A percentile compares a stretch with the other conserved stretches of the same genome.
Conservation (phyloP, 2,329 filamentous ascomycete genomes). For the Trichoderma koningiopsis region DNA sequence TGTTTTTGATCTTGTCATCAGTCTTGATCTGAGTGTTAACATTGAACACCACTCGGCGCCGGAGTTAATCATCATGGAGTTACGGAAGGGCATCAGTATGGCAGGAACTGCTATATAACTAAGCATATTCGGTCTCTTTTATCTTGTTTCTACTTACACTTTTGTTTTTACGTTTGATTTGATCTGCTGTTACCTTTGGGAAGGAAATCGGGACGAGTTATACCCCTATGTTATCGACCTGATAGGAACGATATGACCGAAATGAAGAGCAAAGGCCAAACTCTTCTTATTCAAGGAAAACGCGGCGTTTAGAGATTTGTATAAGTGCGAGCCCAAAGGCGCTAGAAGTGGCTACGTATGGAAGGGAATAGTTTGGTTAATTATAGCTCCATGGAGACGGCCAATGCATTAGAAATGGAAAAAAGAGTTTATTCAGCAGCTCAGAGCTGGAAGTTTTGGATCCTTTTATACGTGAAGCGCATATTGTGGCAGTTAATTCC, state of each 20-base stretch:
- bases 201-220: conserved; percentile 24
- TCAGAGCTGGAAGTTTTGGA: background rate
- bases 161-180: background rate
- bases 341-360: conserved; percentile 9
- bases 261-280: conserved; percentile 18
- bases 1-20: background rate
- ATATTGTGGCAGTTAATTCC: background rate
- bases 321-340: conserved; percentile 4
- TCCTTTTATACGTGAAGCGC: background rate
- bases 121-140: conserved; percentile 20
- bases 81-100: conserved; percentile 17
- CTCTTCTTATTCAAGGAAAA: conserved; percentile 6
- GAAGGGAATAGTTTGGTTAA: background rate
- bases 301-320: conserved; percentile 21
- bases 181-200: background rate
- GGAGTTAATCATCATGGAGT: conserved; percentile 20
- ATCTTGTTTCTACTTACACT: background rate
- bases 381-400: background rate
- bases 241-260: conserved; percentile 23
- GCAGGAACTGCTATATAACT: conserved; percentile 5
- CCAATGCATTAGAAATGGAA: background rate
- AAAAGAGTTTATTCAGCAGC: background rate
- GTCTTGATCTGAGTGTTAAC: conserved; percentile 9
- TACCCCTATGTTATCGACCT: conserved; percentile 26
- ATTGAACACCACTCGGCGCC: conserved; percentile 12